Percentiles rank a stretch among this genome's conserved stretches.
Evolutionary conservation across 345 rosid genomes (phyloP).

Genomic region (Hypericum perforatum): DNA sequence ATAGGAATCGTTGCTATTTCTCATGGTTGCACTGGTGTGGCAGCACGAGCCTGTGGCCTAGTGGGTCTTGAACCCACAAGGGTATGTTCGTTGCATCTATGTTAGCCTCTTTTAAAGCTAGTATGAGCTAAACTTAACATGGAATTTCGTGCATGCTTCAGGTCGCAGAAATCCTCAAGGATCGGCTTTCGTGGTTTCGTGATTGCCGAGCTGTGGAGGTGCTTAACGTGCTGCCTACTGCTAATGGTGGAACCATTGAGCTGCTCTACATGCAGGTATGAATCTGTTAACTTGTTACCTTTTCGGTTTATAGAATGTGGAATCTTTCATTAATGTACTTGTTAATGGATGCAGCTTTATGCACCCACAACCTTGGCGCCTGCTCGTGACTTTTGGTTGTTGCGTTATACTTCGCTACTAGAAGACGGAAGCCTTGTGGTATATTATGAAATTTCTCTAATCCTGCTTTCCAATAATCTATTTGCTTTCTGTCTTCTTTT

Average conservation of each 20-base stretch:
- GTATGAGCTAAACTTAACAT: not conserved
- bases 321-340: not conserved
- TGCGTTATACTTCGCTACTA: constrained; percentile 89
- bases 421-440: constrained; percentile 99
- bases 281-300: not conserved
- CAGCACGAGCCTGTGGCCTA: constrained; percentile 99
- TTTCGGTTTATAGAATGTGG: not conserved
- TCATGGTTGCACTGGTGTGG: constrained; percentile 99
- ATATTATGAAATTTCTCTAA: constrained; percentile 8
- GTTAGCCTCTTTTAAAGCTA: not conserved
- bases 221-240: constrained; percentile 91
- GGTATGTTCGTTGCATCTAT: constrained; percentile 38
- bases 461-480: not conserved
- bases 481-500: not conserved
- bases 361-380: constrained; percentile 98
- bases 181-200: constrained; percentile 96
- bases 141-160: constrained; percentile 14
- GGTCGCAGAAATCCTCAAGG: constrained; percentile 99
- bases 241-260: constrained; percentile 99
- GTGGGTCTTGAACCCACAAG: constrained; percentile 99
- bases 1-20: constrained; percentile 99
- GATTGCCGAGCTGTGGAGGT: constrained; percentile 99
- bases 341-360: constrained; percentile 53
- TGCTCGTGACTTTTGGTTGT: constrained; percentile 96
- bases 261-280: constrained; percentile 96